These are phyloP conservation scores for Mycena belliarum DNA, from an alignment of 768 basidiomycete species.

Conservation along the genomic window DNA sequence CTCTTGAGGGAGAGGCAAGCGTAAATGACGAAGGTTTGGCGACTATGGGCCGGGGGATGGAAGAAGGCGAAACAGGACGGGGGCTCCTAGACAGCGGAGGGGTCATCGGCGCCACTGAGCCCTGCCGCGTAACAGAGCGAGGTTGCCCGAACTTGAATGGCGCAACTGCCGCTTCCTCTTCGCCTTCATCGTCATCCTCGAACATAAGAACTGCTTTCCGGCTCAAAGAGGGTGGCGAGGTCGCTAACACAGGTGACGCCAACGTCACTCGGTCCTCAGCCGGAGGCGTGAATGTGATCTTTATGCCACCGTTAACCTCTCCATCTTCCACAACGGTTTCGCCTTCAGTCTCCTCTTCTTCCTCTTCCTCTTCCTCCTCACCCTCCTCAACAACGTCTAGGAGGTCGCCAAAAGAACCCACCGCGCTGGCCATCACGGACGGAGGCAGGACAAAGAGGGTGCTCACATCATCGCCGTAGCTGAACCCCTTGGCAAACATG, in stretches of 20 bases:
- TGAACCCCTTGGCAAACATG: slow-evolving; percentile 57
- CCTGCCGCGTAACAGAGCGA: slow-evolving; percentile 19
- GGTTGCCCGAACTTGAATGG: slow-evolving; percentile 40
- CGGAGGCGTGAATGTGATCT: slow-evolving; percentile 73
- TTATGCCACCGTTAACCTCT: slow-evolving; percentile 58
- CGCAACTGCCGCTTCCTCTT: slow-evolving; percentile 25
- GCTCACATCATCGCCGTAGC: slow-evolving; percentile 41
- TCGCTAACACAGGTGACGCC: slow-evolving; percentile 20
- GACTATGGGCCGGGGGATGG: slow-evolving; percentile 47
- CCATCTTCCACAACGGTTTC: slow-evolving; percentile 39
- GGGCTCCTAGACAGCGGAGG: slow-evolving; percentile 23
- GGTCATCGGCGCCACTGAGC: not conserved
- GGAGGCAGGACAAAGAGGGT: slow-evolving; percentile 49
- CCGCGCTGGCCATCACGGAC: slow-evolving; percentile 40
- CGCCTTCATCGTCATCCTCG: slow-evolving; percentile 29
- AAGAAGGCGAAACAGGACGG: slow-evolving; percentile 42
- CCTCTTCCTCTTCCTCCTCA: slow-evolving; percentile 43
- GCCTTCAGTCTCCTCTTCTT: slow-evolving; percentile 42
- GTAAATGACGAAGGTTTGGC: slow-evolving; percentile 37
- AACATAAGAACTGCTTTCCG: slow-evolving; percentile 14
- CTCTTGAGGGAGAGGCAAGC: slow-evolving; percentile 27
- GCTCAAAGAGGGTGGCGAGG: slow-evolving; percentile 14
- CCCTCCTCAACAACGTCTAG: slow-evolving; percentile 47
- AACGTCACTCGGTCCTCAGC: slow-evolving; percentile 28
- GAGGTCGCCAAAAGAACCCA: slow-evolving; percentile 25